Conservation (phyloP, 1,284 basidiomycete species). For the Ustilago lituana region DNA sequence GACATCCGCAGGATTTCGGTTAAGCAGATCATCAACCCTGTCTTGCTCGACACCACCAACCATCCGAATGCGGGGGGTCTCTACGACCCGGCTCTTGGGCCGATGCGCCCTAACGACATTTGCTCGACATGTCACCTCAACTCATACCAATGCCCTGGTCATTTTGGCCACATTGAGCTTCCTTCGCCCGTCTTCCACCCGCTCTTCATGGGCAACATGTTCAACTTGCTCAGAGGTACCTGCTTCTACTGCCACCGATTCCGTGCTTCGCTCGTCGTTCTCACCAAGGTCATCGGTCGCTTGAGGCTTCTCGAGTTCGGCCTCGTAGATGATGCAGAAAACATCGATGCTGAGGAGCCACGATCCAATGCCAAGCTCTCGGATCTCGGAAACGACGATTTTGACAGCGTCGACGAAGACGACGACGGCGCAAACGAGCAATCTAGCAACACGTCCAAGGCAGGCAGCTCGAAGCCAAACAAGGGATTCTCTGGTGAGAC, state of each 20-base stretch:
- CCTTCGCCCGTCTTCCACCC: slow-evolving; percentile 96
- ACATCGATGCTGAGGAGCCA: slow-evolving; percentile 69
- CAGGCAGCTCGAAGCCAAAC: slow-evolving; percentile 24
- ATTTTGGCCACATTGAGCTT: slow-evolving; percentile 99
- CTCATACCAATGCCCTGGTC: slow-evolving; percentile 94
- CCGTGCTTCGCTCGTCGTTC: slow-evolving; percentile 76
- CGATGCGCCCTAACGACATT: slow-evolving; percentile 74
- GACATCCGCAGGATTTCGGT: slow-evolving; percentile 94
- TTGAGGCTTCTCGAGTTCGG: slow-evolving; percentile 90
- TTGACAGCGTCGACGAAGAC: slow-evolving; percentile 43
- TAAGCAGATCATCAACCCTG: slow-evolving; percentile 93
- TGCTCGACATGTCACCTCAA: slow-evolving; percentile 92
- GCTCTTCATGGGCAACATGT: slow-evolving; percentile 92
- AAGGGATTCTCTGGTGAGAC: slow-evolving; percentile 63
- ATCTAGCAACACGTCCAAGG: slow-evolving; percentile 64
- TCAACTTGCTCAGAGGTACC: slow-evolving; percentile 84
- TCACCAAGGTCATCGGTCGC: slow-evolving; percentile 77
- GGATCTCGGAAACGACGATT: slow-evolving; percentile 26
- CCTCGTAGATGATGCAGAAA: slow-evolving; percentile 81
- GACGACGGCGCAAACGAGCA: slow-evolving; percentile 46
- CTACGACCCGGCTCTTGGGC: slow-evolving; percentile 94
- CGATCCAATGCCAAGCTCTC: slow-evolving; percentile 17
- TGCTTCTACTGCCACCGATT: slow-evolving; percentile 97
- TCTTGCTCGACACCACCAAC: slow-evolving; percentile 92
- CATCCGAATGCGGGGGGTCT: slow-evolving; percentile 90